A percentile compares a stretch with the other conserved stretches of the same genome.
These are phyloP conservation scores for Xylariaceae sp. DNA, from an alignment of 2,329 filamentous ascomycete genomes.

Conservation along the genomic window DNA sequence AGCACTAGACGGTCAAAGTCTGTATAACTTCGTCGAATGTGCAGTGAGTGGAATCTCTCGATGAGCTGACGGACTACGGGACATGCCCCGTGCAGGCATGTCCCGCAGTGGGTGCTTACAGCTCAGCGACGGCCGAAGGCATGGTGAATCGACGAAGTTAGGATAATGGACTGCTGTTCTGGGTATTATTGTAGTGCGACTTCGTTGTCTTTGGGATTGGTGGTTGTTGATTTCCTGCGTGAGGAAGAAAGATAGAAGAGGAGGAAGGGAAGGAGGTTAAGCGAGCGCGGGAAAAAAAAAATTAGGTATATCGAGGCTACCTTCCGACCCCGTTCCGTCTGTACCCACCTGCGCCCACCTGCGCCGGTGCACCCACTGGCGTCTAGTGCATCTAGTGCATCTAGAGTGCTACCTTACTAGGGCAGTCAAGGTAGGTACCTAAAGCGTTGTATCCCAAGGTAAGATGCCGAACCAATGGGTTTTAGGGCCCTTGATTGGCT, in stretches of 20 bases:
- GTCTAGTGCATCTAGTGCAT: neutral
- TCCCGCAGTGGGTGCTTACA: constrained; percentile 89
- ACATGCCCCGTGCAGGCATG: constrained; percentile 60
- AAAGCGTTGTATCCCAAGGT: constrained; percentile 18
- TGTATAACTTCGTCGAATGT: constrained; percentile 69
- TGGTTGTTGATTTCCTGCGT: constrained; percentile 43
- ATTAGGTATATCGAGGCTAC: constrained; percentile 30
- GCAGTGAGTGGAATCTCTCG: constrained; percentile 70
- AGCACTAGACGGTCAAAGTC: constrained; percentile 55
- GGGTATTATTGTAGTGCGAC: constrained; percentile 57
- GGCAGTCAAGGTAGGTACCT: neutral
- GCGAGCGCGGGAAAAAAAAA: constrained; percentile 40
- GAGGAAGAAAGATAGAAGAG: constrained; percentile 42
- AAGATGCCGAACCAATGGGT: constrained; percentile 13
- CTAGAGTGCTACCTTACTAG: neutral
- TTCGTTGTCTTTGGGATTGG: constrained; percentile 66
- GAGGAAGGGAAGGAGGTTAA: constrained; percentile 27
- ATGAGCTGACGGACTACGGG: constrained; percentile 87
- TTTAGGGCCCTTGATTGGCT: constrained; percentile 36
- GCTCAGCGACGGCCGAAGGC: constrained; percentile 83
- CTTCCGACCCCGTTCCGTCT: constrained; percentile 21
- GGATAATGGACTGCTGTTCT: constrained; percentile 36
- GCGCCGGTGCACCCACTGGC: neutral
- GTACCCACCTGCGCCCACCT: constrained; percentile 17
- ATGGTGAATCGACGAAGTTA: constrained; percentile 74